Base-by-base conservation (phyloP, 2,329 filamentous ascomycete genomes). In the Trichophyton equinum region DNA sequence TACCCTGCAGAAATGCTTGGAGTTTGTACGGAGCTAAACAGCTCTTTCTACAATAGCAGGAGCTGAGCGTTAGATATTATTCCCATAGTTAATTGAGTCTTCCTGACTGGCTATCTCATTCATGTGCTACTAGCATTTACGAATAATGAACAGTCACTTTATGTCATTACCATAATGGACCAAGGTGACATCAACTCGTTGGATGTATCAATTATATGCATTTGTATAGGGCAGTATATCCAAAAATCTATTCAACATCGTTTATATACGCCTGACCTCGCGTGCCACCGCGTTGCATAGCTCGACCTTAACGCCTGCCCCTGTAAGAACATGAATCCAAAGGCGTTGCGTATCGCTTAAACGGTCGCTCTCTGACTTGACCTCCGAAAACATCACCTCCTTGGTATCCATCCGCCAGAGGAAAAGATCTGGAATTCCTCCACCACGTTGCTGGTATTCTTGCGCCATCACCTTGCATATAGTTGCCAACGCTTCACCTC, bases 381-480 rank as follows among this genome's bases (percentile, higher is more conserved):
- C 87, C 73, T 89, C 86, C 3, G 81, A 81, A 72, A 94, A 92
- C 81, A 90, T 85, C 65, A 88, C 85, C 70, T 87, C 81, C 44
- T 78, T 78, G 61, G 70, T 77, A 60, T 75, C 77, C 25, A 74
- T 68, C 67, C 84, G 83, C 94, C 94, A 99, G 1, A 99, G 80
- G 65, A 99, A 88, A 64, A 99, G 76, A 78, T 99, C 94, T 2
- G 94, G 94, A 63, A 99, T 86, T 0, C 94, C 94, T 15, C 90
- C 88, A 3, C 89, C 89, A 57, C 94, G 79, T 67, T 89, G 86
- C 65, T 85, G 83, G 74, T 99, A 99, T 72, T 99, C 94, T 75
- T 99, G 91, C 46, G 90, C 91, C 81, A 97, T 85, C 46, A 97
- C 90, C 73, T 92, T 94, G 76, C 94, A 96, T 33, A 97, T 81